Base-by-base conservation (phyloP, 2,329 filamentous ascomycete genomes). In the Trichoderma harzianum region DNA sequence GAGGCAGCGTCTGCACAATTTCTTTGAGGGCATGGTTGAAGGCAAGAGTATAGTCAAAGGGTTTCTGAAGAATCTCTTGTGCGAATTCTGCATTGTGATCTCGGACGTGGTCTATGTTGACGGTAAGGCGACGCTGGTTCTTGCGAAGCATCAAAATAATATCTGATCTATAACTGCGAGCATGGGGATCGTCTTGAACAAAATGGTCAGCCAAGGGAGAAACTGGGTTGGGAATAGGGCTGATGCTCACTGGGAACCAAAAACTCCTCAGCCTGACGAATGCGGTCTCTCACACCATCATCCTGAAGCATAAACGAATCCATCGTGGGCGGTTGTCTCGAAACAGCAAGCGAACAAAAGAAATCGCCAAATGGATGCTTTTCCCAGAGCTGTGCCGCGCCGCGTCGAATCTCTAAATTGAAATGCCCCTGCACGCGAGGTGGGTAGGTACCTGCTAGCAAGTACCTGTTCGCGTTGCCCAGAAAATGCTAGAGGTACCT, bases 11-110 rank as follows among this genome's bases (percentile, higher is more conserved):
- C 78, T 92, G 89, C 74, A 98, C 91, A 67, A 98, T 92, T 74
- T 96, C 91, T 79, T 96, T 97, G 73, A 99, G 88, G 1, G 95
- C 96, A 76, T 90, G 88, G 80, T 99, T 93, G 83, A 99, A 98
- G 69, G 95, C 94, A 74, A 94, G 86, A 3, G 90, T 90, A 79
- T 91, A 97, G 78, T 97, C 94, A 83, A 98, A 98, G 1, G 96
- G 96, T 69, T 92, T 88, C 76, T 92, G 90, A 58, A 99, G 88
- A 47, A 99, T 87, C 65, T 90, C 90, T 71, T 88, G 86, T 75
- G 95, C 93, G 72, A 98, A 88, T 76, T 96, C 93, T 75, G 89
- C 82, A 79, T 91, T 97, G 83, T 98, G 95, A 74, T 93, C 88
- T 81, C 96, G 90, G 74, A 98, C 93, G 81, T 97, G 94, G 82